Base-by-base conservation (phyloP, 129 eudicot genomes). In the Smallanthus sonchifolius region DNA sequence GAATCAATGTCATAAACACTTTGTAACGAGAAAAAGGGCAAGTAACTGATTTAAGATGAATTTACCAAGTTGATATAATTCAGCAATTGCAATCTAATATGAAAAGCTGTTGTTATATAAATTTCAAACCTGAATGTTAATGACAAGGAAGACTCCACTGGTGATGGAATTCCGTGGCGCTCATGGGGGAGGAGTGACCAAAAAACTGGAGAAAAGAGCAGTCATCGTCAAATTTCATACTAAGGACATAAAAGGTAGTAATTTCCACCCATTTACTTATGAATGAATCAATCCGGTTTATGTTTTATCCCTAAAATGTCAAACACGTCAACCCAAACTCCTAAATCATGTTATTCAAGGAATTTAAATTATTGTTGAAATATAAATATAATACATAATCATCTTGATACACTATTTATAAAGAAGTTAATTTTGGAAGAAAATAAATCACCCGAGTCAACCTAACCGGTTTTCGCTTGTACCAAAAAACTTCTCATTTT, bases 131-230 rank as follows among this genome's bases (percentile, higher is more conserved):
- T 89, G 95, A 89, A 92, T 73, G 98, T 80, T 67, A 92, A 83
- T 19, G 98, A 87, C 71, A 92, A 77, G 57, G 95, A 91, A 43
- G 98, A 83, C 62, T 89, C 98, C 80, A 82, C 82, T 0, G 96
- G 88, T 7, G 98, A 70, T 54, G 82, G 51, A 7, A 89, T 80
- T 57, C 86, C 84, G 67, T 76, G 75, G 71, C 80, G 87, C 79
- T 85, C 81, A 64, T 84, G 62, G 47, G 98, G 96, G 75, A 87
- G 76, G 73, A 87, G 87, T 10, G 98, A 87, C 98, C 96, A 93
- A 65, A 90, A 86, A 71, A 86, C 98, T 93, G 92, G 57, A 63
- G 75, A 78, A 77, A 8, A 32, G 40, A 67, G 70, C 37, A 74
- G 45, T 4, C 51, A 62, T 69, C 19, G n/a, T 78, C 39, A 80